Conservation (phyloP, 345 rosid genomes). For the Gossypium raimondii region DNA sequence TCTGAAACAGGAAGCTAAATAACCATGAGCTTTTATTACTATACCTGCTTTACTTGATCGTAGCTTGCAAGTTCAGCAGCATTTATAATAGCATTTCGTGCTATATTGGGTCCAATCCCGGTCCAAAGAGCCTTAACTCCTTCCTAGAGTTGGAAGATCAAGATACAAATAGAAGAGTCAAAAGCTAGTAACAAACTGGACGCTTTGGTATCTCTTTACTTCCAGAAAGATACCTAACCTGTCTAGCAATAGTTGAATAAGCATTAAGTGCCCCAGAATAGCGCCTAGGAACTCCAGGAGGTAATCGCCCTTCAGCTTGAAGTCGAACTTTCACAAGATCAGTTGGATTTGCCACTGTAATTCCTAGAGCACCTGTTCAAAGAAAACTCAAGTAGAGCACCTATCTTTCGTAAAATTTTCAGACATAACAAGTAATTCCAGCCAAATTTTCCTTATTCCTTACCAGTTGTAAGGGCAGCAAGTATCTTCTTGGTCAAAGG, state of each 20-base stretch:
- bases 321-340: constrained; percentile 99
- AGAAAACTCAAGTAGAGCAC: constrained; percentile 9
- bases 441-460: constrained; percentile 21
- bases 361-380: constrained; percentile 80
- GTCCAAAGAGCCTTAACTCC: constrained; percentile 95
- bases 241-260: constrained; percentile 82
- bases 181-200: constrained; percentile 4
- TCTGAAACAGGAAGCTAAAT: constrained; percentile 11
- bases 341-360: constrained; percentile 87
- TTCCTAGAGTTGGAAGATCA: constrained; percentile 54
- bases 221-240: constrained; percentile 45
- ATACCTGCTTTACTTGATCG: constrained; percentile 94
- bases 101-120: constrained; percentile 89
- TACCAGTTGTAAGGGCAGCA: constrained; percentile 98
- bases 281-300: constrained; percentile 92
- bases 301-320: constrained; percentile 96
- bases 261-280: constrained; percentile 93
- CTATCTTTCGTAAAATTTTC: neutral
- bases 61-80: constrained; percentile 98
- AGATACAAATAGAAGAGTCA: constrained; percentile 17
- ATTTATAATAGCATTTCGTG: constrained; percentile 91
- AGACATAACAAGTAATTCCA: neutral
- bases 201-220: constrained; percentile 12
- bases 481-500: constrained; percentile 92
- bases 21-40: neutral